A percentile compares a stretch with the other conserved stretches of the same genome.
Evolutionary conservation across 495 filamentous ascomycete species (phyloP).

Genomic region (Xylaria longipes): DNA sequence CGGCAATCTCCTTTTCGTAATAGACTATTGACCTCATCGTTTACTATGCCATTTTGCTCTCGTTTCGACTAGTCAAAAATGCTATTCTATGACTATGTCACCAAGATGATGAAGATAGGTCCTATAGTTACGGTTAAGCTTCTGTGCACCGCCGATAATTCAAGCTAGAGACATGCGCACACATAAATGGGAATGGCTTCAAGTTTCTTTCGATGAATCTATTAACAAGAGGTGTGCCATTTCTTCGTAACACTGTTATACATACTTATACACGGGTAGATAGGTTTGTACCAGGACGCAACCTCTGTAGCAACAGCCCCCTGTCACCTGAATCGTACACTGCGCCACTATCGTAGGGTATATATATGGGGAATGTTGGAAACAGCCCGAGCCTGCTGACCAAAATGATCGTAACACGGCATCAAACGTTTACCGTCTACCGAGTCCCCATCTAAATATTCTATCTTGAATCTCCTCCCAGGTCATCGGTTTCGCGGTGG

Average conservation of each 20-base stretch:
- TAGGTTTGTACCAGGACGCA: slow-evolving; percentile 9
- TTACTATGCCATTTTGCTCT: background rate
- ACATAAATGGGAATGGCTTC: background rate
- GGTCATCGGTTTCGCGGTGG: slow-evolving; percentile 61
- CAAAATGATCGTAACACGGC: background rate
- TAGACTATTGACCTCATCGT: background rate
- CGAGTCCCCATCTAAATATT: slow-evolving; percentile 84
- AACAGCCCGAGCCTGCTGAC: slow-evolving; percentile 1
- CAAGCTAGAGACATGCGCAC: background rate
- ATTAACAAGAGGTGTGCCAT: slow-evolving; percentile 19
- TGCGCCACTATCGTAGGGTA: slow-evolving; percentile 3
- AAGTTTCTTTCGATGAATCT: background rate
- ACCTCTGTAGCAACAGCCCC: slow-evolving; percentile 8
- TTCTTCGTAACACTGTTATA: slow-evolving; percentile 25
- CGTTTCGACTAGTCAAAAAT: background rate
- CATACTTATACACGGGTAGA: slow-evolving; percentile 20
- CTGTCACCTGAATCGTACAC: slow-evolving; percentile 9
- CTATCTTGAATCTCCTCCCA: slow-evolving; percentile 90
- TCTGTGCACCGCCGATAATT: background rate
- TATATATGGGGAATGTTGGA: background rate
- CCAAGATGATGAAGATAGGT: background rate
- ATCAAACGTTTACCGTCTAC: slow-evolving; percentile 47
- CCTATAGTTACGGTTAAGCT: background rate
- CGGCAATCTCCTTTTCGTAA: slow-evolving; percentile 26
- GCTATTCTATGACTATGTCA: background rate